A percentile compares a stretch with the other conserved stretches of the same genome.
Conservation (phyloP, 2,329 filamentous ascomycete species). For the Gyromitra esculenta region DNA sequence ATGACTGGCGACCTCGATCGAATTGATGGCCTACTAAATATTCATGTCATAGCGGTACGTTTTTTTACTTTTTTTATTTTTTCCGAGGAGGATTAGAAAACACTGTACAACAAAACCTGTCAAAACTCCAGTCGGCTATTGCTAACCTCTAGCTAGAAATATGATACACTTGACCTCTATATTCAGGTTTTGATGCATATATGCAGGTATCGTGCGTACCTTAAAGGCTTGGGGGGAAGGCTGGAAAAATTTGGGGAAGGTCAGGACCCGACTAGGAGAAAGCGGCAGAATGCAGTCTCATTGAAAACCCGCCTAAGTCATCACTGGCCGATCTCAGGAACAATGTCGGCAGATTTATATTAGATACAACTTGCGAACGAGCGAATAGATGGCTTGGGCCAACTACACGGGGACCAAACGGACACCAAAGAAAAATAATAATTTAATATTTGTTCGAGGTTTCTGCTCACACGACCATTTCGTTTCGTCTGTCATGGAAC, state of each 20-base stretch:
- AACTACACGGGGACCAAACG: neutral
- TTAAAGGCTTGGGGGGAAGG: neutral
- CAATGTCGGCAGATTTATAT: constrained; percentile 28
- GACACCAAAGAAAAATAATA: neutral
- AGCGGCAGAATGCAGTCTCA: constrained; percentile 31
- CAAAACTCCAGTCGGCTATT: too few species aligned
- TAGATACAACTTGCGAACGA: neutral
- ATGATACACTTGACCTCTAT: too few species aligned
- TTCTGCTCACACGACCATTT: neutral
- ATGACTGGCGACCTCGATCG: too few species aligned
- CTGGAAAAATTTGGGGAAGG: neutral
- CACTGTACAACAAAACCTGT: too few species aligned
- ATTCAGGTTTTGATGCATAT: too few species aligned
- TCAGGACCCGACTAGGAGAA: constrained; percentile 12
- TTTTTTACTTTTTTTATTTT: too few species aligned
- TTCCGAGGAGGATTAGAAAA: too few species aligned
- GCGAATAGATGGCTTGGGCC: neutral
- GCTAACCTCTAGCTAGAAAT: too few species aligned
- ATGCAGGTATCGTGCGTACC: too few species aligned
- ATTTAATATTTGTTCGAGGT: neutral
- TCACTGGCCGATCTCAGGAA: constrained; percentile 41
- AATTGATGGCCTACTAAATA: too few species aligned
- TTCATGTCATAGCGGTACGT: too few species aligned
- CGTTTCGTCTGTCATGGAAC: neutral
- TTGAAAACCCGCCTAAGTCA: constrained; percentile 27